Evolutionary conservation across 192 early-diverging fungal genomes (phyloP).

Genomic region (Powellomyces hirtus): DNA sequence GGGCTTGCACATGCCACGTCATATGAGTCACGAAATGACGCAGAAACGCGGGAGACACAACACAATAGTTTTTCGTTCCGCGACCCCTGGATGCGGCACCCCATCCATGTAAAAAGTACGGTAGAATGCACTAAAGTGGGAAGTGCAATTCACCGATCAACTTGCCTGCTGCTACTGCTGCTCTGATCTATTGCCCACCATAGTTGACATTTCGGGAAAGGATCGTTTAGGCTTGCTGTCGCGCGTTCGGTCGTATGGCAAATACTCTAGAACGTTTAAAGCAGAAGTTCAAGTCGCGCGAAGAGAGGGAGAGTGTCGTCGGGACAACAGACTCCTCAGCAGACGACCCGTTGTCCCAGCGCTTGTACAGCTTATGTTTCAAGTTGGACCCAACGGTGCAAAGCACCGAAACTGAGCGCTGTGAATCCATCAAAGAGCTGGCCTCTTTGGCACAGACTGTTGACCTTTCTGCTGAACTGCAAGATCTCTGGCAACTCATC

Average conservation of each 20-base stretch:
- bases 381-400: background rate
- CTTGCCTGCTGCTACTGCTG: background rate
- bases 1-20: too few species aligned
- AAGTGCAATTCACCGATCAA: too few species aligned
- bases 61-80: too few species aligned
- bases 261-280: conserved; percentile 22
- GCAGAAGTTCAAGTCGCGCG: conserved; percentile 22
- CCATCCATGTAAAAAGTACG: too few species aligned
- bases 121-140: too few species aligned
- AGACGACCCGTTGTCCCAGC: conserved; percentile 2
- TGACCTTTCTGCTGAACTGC: conserved; percentile 11
- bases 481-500: conserved; percentile 24
- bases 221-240: too few species aligned
- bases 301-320: background rate
- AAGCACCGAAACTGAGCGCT: background rate
- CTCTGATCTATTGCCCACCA: background rate
- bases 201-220: background rate
- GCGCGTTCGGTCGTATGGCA: conserved; percentile 5
- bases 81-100: too few species aligned
- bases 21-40: too few species aligned
- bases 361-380: background rate
- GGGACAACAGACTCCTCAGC: background rate
- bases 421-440: background rate
- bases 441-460: background rate
- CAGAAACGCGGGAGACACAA: too few species aligned